These are phyloP conservation scores for Kandelia obovata DNA, from an alignment of 345 rosid genomes.

Conservation along the genomic window DNA sequence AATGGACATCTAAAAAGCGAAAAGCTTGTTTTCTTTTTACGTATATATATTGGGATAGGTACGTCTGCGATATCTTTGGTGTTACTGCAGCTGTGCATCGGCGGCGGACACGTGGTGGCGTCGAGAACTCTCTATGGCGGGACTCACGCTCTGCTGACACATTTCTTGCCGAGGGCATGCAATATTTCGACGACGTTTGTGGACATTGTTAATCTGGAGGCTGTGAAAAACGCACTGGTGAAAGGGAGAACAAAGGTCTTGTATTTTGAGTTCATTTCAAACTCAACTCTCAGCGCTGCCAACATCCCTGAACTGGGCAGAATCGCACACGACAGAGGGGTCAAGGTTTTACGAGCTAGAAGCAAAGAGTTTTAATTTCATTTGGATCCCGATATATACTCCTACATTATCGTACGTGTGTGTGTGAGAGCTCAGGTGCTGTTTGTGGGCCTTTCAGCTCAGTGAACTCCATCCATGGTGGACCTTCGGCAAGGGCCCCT, in stretches of 20 bases:
- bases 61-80: slow-evolving; percentile 95
- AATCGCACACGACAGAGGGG: slow-evolving; percentile 76
- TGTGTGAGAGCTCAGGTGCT: slow-evolving; percentile 46
- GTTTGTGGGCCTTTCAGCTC: slow-evolving; percentile 77
- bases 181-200: slow-evolving; percentile 86
- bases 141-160: slow-evolving; percentile 81
- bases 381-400: no score
- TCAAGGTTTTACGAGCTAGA: slow-evolving; percentile 22
- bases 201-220: slow-evolving; percentile 50
- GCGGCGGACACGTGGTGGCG: slow-evolving; percentile 95
- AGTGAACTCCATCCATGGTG: slow-evolving; percentile 91
- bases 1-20: no score
- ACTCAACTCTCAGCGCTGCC: slow-evolving; percentile 77
- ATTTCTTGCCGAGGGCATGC: slow-evolving; percentile 77
- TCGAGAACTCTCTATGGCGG: slow-evolving; percentile 78
- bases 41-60: no score
- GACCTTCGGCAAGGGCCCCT: slow-evolving; percentile 76
- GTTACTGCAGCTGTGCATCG: slow-evolving; percentile 80
- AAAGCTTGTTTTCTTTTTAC: background rate
- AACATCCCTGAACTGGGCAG: slow-evolving; percentile 74
- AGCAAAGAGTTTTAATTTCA: no score
- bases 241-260: slow-evolving; percentile 67
- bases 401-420: background rate
- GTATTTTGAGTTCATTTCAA: slow-evolving; percentile 80
- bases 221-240: slow-evolving; percentile 53